Evolutionary conservation across 2,329 filamentous ascomycete species (phyloP), one percentile per base, ranked within the genome.

Genomic region (Fonsecaea multimorphosa): DNA sequence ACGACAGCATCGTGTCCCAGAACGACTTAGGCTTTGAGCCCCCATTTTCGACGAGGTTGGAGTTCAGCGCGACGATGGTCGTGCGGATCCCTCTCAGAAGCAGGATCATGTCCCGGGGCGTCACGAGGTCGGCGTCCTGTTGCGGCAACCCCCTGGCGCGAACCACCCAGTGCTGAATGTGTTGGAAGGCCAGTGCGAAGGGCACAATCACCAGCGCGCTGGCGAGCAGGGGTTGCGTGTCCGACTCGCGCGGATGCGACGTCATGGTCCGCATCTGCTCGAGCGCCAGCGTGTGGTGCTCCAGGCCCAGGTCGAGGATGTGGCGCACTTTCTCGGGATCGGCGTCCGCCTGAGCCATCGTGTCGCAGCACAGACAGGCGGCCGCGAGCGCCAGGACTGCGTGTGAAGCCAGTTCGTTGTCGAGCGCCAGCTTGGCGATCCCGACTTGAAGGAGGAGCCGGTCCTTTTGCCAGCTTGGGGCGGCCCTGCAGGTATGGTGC

Each of bases 241-340:
- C 44, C 9, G 44, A 9, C 44, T 49, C 44, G 5, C 19, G 6
- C 19, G 44, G 44, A 2, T 7, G 44, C 2, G 44, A 49, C 9
- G 44, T 49, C 44, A 49, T 49, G 44, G 44, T 49, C 19, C 44
- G 44, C 44, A 49, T 49, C 44, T 49, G 44, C 11, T 49, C 19
- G 19, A 49, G 44, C 6, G 44, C 44, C 19, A 22, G 44, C 6
- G 44, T 49, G 19, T 49, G 44, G 14, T 49, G 44, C 44, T 49
- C 19, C 44, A 49, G n/a, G 44, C 44, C 44, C 7, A 22, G 19
- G 44, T 49, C 44, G 19, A 49, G 44, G 22, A 49, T 49, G 19
- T 49, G 44, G 9, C 44, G 44, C 19, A 49, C n/a, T 4, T 6
- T 49, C 22, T 49, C 44, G 19, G 44, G 44, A 12, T 49, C 44